These are phyloP conservation scores for Epichloe bromicola DNA, from an alignment of 2,329 filamentous ascomycete genomes.

Conservation along the genomic window DNA sequence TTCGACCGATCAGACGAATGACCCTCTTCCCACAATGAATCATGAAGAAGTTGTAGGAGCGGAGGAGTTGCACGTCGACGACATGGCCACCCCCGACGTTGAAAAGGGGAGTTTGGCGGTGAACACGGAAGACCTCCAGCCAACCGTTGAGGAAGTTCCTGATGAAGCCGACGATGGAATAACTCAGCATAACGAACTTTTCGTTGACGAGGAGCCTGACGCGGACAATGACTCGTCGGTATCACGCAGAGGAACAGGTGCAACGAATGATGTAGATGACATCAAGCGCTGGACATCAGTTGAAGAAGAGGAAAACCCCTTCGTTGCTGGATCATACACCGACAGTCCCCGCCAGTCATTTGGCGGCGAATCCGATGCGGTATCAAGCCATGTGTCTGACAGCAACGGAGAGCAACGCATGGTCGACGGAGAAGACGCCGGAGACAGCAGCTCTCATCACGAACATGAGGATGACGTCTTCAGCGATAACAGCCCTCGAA, in stretches of 20 bases:
- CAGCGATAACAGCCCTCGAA: constrained; percentile 43
- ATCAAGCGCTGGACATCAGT: constrained; percentile 26
- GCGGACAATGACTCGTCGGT: background rate
- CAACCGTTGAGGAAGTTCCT: background rate
- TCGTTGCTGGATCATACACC: constrained; percentile 13
- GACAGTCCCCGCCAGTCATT: constrained; percentile 11
- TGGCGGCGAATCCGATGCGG: constrained; percentile 11
- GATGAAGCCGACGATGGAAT: constrained; percentile 2
- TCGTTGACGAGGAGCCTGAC: background rate
- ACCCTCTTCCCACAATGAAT: constrained; percentile 3
- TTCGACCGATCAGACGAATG: constrained; percentile 18
- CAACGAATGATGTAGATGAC: constrained; percentile 9
- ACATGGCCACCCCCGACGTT: background rate
- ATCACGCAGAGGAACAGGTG: constrained; percentile 10
- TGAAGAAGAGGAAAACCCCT: constrained; percentile 11
- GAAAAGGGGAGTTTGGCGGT: background rate
- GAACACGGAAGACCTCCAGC: background rate
- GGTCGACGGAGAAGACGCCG: constrained; percentile 15
- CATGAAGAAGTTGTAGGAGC: constrained; percentile 1
- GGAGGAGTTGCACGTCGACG: background rate
- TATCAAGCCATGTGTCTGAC: constrained; percentile 8
- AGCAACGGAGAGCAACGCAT: constrained; percentile 9
- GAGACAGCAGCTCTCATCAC: constrained; percentile 37
- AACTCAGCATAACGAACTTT: background rate
- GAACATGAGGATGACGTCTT: constrained; percentile 45